phyloP scores from a whole-genome alignment of 257 asterid genomes.

The Linaria vulgaris region DNA sequence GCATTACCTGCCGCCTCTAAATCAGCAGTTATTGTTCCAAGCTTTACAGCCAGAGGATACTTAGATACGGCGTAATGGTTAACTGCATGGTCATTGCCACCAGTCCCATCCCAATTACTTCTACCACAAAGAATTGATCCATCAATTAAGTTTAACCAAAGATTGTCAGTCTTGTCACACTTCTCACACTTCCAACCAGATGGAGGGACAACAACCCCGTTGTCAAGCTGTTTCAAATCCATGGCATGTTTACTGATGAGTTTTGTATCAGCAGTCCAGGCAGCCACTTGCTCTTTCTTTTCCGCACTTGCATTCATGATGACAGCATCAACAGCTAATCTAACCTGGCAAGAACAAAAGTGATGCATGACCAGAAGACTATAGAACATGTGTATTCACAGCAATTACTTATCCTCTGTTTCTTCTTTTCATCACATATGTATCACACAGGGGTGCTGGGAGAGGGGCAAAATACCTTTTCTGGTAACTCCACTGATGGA shows the following conservation, averaged over 20 bases:
- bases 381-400: neutral
- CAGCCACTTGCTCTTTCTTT: constrained; percentile 88
- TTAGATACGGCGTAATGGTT: constrained; percentile 62
- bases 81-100: constrained; percentile 96
- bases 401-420: constrained; percentile 8
- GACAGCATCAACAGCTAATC: constrained; percentile 88
- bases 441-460: neutral
- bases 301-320: constrained; percentile 82
- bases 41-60: constrained; percentile 95
- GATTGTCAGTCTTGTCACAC: constrained; percentile 93
- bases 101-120: constrained; percentile 90
- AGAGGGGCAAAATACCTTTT: constrained; percentile 58
- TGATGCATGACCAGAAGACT: neutral
- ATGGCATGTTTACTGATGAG: constrained; percentile 68
- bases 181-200: constrained; percentile 92
- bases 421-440: neutral
- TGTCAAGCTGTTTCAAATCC: constrained; percentile 83
- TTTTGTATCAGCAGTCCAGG: constrained; percentile 92
- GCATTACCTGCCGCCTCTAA: constrained; percentile 90
- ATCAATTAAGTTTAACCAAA: constrained; percentile 93
- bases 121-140: constrained; percentile 93
- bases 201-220: constrained; percentile 80
- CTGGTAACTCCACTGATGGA: constrained; percentile 97
- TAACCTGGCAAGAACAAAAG: constrained; percentile 55
- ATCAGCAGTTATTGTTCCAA: constrained; percentile 95